Base-by-base conservation (phyloP, 176 grass and related monocot genomes). In the Carex kokanica region DNA sequence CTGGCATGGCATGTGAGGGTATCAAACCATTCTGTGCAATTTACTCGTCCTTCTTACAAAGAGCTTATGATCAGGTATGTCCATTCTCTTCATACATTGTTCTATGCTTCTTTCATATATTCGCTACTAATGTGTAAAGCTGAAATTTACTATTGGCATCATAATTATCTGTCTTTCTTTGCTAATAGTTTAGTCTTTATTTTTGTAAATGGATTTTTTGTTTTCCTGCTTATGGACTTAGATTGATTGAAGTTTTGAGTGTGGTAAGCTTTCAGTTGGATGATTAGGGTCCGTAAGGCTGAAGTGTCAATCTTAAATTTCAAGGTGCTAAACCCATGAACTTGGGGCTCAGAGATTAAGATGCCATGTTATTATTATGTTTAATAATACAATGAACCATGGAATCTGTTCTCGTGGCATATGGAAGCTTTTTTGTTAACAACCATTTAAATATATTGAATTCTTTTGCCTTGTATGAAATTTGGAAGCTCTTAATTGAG, bases 11-110 rank as follows among this genome's bases (percentile, higher is more conserved):
- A 4, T 98, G 96, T 61, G 96, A 98, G 89, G 91, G 93, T 43
- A 82, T 98, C 74, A 98, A 98, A 87, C 96, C 96, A 0, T 98
- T 98, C 89, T 98, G 93, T 73, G 93, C 91, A 64, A 98, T 98
- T 86, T 98, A 95, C 84, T 98, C 96, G 0, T 95, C 96, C 0
- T 98, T 98, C 89, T 90, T 98, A 45, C 96, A 98, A 90, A 88
- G 96, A 64, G 96, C 91, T 41, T 98, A 98, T 55, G 96, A 98
- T 84, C 96, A 98, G 88, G 94, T 86, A 51, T 70, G 53, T 56
- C 23, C 51, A 36, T 24, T 51, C 78, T 54, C 36, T 53, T 29
- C 18, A 17, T 31, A 8, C 8, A 29, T 51, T 17, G 15, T n/a
- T 79, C 3, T 77, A 77, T 57, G 1, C 20, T 84, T 82, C 17